Conservation (phyloP, 2,329 filamentous ascomycete species). For the Alternaria novae-zelandiae region DNA sequence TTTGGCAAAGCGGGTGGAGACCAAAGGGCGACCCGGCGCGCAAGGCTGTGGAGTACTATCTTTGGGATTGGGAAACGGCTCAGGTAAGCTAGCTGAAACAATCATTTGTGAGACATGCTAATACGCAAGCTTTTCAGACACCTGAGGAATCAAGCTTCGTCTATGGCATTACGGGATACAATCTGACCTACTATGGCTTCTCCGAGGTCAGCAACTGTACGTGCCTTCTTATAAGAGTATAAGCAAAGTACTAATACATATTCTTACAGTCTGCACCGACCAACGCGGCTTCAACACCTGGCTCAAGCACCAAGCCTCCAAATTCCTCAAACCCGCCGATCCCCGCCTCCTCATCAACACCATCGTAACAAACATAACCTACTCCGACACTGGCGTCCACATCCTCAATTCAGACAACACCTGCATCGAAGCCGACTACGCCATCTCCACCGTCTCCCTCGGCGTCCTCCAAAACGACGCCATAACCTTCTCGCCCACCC, state of each 20-base stretch:
- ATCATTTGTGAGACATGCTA: background rate
- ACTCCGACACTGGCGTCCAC: slow-evolving; percentile 60
- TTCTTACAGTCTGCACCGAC: slow-evolving; percentile 64
- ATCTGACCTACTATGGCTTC: slow-evolving; percentile 48
- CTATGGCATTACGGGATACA: slow-evolving; percentile 63
- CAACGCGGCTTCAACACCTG: slow-evolving; percentile 67
- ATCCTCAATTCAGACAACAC: slow-evolving; percentile 61
- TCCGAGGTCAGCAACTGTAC: slow-evolving; percentile 10
- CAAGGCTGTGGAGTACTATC: slow-evolving; percentile 68
- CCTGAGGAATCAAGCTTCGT: slow-evolving; percentile 64
- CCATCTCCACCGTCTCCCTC: slow-evolving; percentile 71
- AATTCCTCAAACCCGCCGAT: slow-evolving; percentile 64
- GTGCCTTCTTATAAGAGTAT: too few relatives aligned
- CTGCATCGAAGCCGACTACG: slow-evolving; percentile 66
- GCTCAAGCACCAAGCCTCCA: slow-evolving; percentile 62
- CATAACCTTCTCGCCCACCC: slow-evolving; percentile 63
- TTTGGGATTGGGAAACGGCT: slow-evolving; percentile 65
- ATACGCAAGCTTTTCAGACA: slow-evolving; percentile 29
- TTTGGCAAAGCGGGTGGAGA: slow-evolving; percentile 68
- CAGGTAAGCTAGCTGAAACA: slow-evolving; percentile 20
- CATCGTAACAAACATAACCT: slow-evolving; percentile 61
- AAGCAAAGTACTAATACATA: too few relatives aligned
- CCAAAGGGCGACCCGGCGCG: slow-evolving; percentile 62
- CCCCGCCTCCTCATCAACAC: slow-evolving; percentile 64
- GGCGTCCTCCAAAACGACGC: slow-evolving; percentile 70